phyloP scores from a whole-genome alignment of 2,329 filamentous ascomycete species.

The Diplocarpon rosae region DNA sequence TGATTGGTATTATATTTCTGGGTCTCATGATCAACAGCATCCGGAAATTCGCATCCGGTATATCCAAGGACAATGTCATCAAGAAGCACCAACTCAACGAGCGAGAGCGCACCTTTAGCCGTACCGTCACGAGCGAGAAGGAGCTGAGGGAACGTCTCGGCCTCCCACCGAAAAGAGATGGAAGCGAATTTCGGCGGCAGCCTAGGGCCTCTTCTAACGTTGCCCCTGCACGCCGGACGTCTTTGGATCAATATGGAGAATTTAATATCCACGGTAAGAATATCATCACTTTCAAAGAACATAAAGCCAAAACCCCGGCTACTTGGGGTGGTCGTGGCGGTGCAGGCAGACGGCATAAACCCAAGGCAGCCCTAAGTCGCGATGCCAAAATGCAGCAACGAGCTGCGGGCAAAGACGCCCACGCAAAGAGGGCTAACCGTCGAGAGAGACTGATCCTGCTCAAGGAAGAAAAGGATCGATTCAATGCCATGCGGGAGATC shows the following conservation, averaged over 20 bases:
- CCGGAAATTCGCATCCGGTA: constrained; percentile 45
- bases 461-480: constrained; percentile 46
- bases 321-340: constrained; percentile 22
- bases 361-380: constrained; percentile 13
- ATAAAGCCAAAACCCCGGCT: constrained; percentile 8
- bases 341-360: constrained; percentile 13
- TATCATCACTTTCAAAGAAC: constrained; percentile 29
- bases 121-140: constrained; percentile 40
- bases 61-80: constrained; percentile 52
- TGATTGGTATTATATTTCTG: constrained; percentile 58
- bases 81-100: constrained; percentile 44
- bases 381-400: constrained; percentile 21
- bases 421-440: constrained; percentile 9
- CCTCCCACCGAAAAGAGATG: constrained; percentile 23
- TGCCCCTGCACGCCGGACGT: constrained; percentile 21
- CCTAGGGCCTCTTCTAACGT: constrained; percentile 9
- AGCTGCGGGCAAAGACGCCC: constrained; percentile 6
- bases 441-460: constrained; percentile 40
- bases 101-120: constrained; percentile 41
- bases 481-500: constrained; percentile 55
- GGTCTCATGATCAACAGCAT: constrained; percentile 58
- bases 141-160: constrained; percentile 34
- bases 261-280: constrained; percentile 28
- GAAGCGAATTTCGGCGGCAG: constrained; percentile 2
- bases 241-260: constrained; percentile 27